Percentiles rank a stretch among this genome's conserved stretches.
These are phyloP conservation scores for Mycena epipterygia DNA, from an alignment of 768 basidiomycete species.

Conservation along the genomic window DNA sequence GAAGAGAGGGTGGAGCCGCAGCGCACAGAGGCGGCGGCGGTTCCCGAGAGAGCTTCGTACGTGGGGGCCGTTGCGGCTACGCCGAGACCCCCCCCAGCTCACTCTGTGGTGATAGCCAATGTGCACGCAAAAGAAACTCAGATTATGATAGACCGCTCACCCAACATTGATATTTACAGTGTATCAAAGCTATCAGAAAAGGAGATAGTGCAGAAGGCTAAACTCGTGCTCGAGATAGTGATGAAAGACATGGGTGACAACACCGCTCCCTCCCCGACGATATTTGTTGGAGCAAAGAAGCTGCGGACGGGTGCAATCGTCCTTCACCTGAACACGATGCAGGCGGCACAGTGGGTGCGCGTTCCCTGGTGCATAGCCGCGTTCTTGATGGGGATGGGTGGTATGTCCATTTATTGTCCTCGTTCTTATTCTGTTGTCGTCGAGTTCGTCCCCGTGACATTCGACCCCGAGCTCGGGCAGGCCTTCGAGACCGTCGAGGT, in stretches of 20 bases:
- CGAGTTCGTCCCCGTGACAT: slow-evolving; percentile 39
- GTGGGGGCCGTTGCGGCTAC: background rate
- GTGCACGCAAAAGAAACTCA: background rate
- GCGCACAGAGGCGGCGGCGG: no score
- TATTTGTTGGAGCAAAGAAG: slow-evolving; percentile 29
- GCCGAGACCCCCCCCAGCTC: no score
- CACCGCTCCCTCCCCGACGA: background rate
- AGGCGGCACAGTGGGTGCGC: background rate
- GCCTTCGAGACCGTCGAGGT: slow-evolving; percentile 25
- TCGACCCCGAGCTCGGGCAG: slow-evolving; percentile 13
- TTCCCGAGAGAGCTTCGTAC: background rate
- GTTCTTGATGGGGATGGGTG: slow-evolving; percentile 29
- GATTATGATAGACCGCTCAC: background rate
- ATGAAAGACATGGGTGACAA: background rate
- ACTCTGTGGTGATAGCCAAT: background rate
- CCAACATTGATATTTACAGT: background rate
- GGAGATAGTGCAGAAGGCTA: background rate
- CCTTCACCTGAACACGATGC: background rate
- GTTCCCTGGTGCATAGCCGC: background rate
- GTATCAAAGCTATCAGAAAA: background rate
- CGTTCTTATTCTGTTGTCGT: slow-evolving; percentile 27
- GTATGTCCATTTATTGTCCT: slow-evolving; percentile 16
- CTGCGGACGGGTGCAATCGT: slow-evolving; percentile 30
- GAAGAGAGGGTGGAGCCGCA: no score
- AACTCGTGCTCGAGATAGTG: background rate